Conservation (phyloP, 129 eudicot genomes). For the Tagetes erecta region DNA sequence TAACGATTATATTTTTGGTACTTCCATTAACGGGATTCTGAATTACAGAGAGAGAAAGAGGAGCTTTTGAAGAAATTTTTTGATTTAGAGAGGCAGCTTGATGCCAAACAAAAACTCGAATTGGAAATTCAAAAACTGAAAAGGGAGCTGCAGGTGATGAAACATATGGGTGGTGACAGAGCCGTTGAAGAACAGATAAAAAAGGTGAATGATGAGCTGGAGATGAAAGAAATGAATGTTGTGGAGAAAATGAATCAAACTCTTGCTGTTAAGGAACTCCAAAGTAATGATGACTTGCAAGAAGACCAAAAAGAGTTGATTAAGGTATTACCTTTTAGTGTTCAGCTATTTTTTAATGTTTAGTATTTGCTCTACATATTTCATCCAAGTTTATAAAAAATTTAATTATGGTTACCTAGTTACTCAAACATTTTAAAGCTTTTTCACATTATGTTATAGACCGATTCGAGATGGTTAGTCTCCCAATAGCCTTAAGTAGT, state of each 20-base stretch:
- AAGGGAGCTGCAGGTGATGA: conserved; percentile 88
- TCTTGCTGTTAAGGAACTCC: conserved; percentile 60
- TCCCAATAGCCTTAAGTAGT: too few species aligned
- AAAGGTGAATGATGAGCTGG: conserved; percentile 60
- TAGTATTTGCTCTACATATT: neutral
- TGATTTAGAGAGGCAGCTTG: conserved; percentile 67
- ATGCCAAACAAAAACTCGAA: conserved; percentile 82
- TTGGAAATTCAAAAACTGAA: conserved; percentile 88
- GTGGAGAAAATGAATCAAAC: conserved; percentile 55
- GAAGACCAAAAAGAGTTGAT: conserved; percentile 76
- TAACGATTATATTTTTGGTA: neutral
- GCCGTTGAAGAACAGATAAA: conserved; percentile 69
- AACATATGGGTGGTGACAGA: conserved; percentile 74
- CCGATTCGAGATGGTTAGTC: too few species aligned
- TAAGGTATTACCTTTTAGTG: conserved; percentile 43
- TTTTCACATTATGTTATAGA: too few species aligned
- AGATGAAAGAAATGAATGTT: conserved; percentile 51
- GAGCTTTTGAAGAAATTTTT: conserved; percentile 68
- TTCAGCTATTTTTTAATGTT: neutral
- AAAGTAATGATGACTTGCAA: conserved; percentile 88
- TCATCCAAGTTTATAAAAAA: neutral
- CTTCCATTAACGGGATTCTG: conserved; percentile 15
- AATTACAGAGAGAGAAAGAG: conserved; percentile 81
- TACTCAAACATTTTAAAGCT: neutral
- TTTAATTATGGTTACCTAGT: neutral